Conservation (phyloP, 768 basidiomycete genomes). For the Sutorius australiensis region DNA sequence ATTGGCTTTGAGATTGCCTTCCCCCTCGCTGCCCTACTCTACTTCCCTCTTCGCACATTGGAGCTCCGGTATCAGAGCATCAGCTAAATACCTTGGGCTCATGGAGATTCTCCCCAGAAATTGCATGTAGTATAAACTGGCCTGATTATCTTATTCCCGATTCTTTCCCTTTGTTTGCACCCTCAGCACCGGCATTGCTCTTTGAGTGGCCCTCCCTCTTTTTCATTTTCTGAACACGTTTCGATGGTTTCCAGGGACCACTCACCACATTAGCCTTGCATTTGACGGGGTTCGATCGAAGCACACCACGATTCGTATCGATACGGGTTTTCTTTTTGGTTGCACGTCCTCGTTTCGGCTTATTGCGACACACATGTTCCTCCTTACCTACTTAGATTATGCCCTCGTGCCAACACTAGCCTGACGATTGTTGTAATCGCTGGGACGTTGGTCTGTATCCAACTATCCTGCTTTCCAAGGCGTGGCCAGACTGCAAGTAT, state of each 20-base stretch:
- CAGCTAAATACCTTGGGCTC: conserved; percentile 7
- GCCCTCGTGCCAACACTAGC: background rate
- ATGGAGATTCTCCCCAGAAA: background rate
- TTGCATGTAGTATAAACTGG: conserved; percentile 8
- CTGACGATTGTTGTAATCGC: background rate
- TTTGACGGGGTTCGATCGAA: conserved; percentile 5
- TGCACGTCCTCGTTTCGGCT: background rate
- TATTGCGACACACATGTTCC: background rate
- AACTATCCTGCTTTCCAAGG: background rate
- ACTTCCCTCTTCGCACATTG: conserved; percentile 51
- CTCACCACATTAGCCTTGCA: background rate
- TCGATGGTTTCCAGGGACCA: conserved; percentile 22
- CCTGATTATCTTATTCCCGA: conserved; percentile 6
- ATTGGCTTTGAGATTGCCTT: conserved; percentile 68
- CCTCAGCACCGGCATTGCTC: background rate
- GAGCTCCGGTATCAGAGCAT: conserved; percentile 38
- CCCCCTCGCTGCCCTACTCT: conserved; percentile 42
- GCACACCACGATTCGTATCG: background rate
- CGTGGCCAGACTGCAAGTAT: background rate
- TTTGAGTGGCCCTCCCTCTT: background rate
- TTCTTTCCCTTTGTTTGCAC: background rate
- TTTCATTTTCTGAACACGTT: background rate
- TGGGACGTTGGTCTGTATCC: background rate
- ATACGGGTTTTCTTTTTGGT: background rate
- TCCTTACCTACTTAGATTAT: conserved; percentile 2